Base-by-base conservation (phyloP, 768 basidiomycete species). In the Glaciozyma antarctica region DNA sequence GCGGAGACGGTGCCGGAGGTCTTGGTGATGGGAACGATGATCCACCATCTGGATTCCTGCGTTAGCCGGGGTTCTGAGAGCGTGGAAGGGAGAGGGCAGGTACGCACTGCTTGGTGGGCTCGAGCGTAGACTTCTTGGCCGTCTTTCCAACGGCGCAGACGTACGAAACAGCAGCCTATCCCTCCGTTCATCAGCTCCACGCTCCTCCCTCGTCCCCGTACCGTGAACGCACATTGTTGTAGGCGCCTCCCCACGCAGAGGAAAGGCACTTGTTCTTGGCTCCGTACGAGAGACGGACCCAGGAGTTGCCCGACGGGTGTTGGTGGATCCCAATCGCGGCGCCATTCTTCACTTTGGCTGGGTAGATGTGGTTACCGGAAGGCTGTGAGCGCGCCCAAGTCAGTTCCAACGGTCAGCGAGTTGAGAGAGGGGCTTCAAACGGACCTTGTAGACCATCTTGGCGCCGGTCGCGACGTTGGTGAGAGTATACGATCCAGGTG, bases 261-360 rank as follows among this genome's bases (percentile, higher is more conserved):
- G 57, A 45, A 15, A 58, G 57, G 17, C 69, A 70, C 48, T 70
- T 70, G 62, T 70, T 66, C 67, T 63, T 67, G 8, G 34, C 44
- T 4, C 62, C 62, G 21, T 61, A 58, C 12, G 24, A 9, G 26
- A 61, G 17, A 22, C 34, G 44, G 24, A 63, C 59, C 65, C 69
- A 70, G 3, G 62, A 52, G 12, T 52, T 52, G 53, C 62, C 55
- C 24, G 45, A 10, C 41, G 64, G 58, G 19, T 16, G 12, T 5
- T 32, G 19, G 21, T 60, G 13, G 21, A 26, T 3, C 8, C 21
- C 16, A 28, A 54, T 16, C 12, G 58, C 53, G 9, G 12, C n/a
- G 7, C 47, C 60, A 21, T 17, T n/a, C 44, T 64, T 61, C 34
- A 47, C 48, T 47, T 64, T 61, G 22, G 10, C 0, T 2, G 68